Evolutionary conservation across 2,329 filamentous ascomycete species (phyloP).

Genomic region (Colletotrichum tropicicola): DNA sequence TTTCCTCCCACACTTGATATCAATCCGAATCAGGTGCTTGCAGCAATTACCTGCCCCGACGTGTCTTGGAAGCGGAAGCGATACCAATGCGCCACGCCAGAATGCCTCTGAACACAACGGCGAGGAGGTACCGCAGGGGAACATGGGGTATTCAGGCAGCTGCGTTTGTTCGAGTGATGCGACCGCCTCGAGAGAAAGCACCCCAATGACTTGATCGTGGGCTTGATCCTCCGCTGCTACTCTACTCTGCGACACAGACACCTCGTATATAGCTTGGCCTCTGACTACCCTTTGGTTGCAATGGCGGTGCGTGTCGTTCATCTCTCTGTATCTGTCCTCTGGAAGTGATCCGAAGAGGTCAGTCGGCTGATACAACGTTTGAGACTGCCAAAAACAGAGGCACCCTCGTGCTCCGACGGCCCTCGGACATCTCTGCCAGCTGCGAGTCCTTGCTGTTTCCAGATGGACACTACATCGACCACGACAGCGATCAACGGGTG

Average conservation of each 20-base stretch:
- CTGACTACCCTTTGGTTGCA: no score
- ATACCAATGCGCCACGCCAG: neutral
- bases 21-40: neutral
- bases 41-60: neutral
- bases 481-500: neutral
- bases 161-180: neutral
- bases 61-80: neutral
- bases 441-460: neutral
- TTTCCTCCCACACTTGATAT: neutral
- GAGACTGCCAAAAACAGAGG: neutral
- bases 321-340: no score
- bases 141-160: neutral
- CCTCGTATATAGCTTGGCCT: neutral
- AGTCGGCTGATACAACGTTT: no score
- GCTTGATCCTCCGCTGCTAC: neutral
- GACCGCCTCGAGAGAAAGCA: neutral
- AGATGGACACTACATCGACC: neutral
- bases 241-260: neutral
- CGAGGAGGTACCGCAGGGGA: neutral
- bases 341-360: no score
- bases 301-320: no score
- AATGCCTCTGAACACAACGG: neutral
- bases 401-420: neutral
- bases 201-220: neutral
- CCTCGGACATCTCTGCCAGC: neutral